Evolutionary conservation across 2,329 filamentous ascomycete genomes (phyloP), one percentile per base, ranked within the genome.

Genomic region (Trichoderma simmonsii): DNA sequence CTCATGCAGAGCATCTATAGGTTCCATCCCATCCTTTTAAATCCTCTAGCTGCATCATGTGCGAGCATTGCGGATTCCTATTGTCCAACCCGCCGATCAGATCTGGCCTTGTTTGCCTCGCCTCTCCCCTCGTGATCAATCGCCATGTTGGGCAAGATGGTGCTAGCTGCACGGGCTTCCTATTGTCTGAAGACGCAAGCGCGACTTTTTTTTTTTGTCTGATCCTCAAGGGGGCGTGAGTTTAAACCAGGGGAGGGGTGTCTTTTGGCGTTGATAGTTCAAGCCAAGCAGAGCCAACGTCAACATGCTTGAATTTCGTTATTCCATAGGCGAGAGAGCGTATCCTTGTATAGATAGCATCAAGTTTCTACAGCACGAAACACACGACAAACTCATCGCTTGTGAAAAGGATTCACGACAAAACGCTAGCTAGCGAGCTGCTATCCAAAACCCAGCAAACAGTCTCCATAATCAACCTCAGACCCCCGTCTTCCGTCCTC

Each of bases 111-210:
- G 66, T 54, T 69, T 32, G 67, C 39, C 39, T 61, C 24, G 56
- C 56, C 56, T 54, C 48, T 15, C 30, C 59, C 68, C 39, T 71
- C 68, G 68, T 64, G 68, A 64, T 61, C 34, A 43, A 30, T 71
- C 43, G 34, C 68, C 68, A 6, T 57, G 59, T 71, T 71, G 68
- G 68, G 68, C 32, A 64, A 32, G 26, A 64, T 18, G 26, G 26
- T 70, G 28, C 57, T 51, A 32, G 28, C 32, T 32, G 68, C 68
- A 71, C 68, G 60, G 68, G 43, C 68, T 64, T 64, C 60, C 68
- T 71, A 63, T 71, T 64, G 60, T 71, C 64, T 26, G 32, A 51
- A 9, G 66, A n/a, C 21, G 18, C 39, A 61, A 51, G 57, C 39
- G 56, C 30, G 28, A 24, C 56, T 48, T 48, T 32, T 61, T 32